Conservation (phyloP, 2,329 filamentous ascomycete genomes). For the Pyricularia pennisetigena region DNA sequence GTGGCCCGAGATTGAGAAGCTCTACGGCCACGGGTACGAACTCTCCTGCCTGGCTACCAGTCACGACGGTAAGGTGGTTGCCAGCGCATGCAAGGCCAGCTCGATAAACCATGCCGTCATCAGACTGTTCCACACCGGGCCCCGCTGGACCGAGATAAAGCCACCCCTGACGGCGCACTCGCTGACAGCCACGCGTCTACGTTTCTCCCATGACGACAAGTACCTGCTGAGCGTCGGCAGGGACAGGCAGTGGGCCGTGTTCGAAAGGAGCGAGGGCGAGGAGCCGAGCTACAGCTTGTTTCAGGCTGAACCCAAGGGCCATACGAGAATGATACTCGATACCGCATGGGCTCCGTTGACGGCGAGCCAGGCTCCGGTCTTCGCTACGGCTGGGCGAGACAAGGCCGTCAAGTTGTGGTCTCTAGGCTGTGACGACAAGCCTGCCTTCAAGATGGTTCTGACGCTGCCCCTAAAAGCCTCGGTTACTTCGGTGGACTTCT, state of each 20-base stretch:
- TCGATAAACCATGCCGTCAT: slow-evolving; percentile 93
- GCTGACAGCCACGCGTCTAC: slow-evolving; percentile 72
- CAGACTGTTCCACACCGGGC: slow-evolving; percentile 73
- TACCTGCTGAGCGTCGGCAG: slow-evolving; percentile 81
- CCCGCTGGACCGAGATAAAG: slow-evolving; percentile 76
- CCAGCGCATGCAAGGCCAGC: slow-evolving; percentile 87
- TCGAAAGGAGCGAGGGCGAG: slow-evolving; percentile 34
- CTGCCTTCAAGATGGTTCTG: slow-evolving; percentile 38
- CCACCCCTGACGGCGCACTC: slow-evolving; percentile 78
- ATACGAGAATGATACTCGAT: slow-evolving; percentile 86
- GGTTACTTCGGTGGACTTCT: slow-evolving; percentile 64
- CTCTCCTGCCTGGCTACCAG: slow-evolving; percentile 79
- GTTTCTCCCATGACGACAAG: slow-evolving; percentile 65
- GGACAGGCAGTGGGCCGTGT: slow-evolving; percentile 86
- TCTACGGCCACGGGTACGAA: slow-evolving; percentile 97
- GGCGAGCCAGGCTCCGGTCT: slow-evolving; percentile 33
- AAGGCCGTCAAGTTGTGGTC: slow-evolving; percentile 71
- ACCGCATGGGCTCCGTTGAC: slow-evolving; percentile 65
- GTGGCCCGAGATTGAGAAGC: slow-evolving; percentile 92
- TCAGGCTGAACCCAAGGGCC: slow-evolving; percentile 69
- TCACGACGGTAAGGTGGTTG: slow-evolving; percentile 65
- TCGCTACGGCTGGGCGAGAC: slow-evolving; percentile 85
- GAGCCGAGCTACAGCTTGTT: slow-evolving; percentile 40
- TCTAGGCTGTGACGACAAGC: neutral
- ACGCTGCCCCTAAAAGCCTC: slow-evolving; percentile 46